Base-by-base conservation (phyloP, 495 filamentous ascomycete genomes). In the Aspergillus baeticus region DNA sequence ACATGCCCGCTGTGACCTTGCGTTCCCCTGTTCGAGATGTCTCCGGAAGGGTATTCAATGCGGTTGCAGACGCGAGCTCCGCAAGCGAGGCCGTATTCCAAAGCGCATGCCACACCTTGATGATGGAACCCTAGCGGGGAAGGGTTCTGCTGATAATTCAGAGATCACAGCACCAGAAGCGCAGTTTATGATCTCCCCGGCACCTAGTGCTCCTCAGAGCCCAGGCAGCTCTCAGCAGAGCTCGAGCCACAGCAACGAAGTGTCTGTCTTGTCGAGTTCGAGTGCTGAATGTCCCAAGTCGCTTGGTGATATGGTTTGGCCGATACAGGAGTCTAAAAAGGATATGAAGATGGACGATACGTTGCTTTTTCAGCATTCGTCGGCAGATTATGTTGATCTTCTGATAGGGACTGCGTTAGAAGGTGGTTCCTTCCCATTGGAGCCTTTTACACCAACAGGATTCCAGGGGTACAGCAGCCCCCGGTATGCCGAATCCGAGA, bases 1-100 rank as follows among this genome's bases (percentile, higher is more conserved):
- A 8, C 73, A 73, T 10, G 74, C 75, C 14, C 65, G 72, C 54
- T 77, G 74, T 63, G 74, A 77, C 57, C 72, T 69, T n/a, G 73
- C 69, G 1, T 76, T 77, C 46, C 74, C 74, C 11, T 77, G 74
- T 52, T 75, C 73, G 13, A 65, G 74, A 47, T 77, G 74, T 31
- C 61, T 74, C 11, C 66, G 70, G 35, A 71, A 72, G 53, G 69
- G 72, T 8, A 73, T 63, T 22, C 68, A 56, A n/a, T 77, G 74
- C 46, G 69, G 75, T 55, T 73, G 75, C 33, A 77, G 73, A 6
- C 69, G 74, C 11, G 74, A 74, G 55, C 69, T 68, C 13, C 67
- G 73, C 15, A 77, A 77, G 59, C 62, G 74, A 56, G 74, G 74
- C 10, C 73, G 74, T 35, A 72, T 77, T 6, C 44, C 44, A 7